phyloP scores from a whole-genome alignment of 352 stramenopile species.

The Globisporangium cystogenes region DNA sequence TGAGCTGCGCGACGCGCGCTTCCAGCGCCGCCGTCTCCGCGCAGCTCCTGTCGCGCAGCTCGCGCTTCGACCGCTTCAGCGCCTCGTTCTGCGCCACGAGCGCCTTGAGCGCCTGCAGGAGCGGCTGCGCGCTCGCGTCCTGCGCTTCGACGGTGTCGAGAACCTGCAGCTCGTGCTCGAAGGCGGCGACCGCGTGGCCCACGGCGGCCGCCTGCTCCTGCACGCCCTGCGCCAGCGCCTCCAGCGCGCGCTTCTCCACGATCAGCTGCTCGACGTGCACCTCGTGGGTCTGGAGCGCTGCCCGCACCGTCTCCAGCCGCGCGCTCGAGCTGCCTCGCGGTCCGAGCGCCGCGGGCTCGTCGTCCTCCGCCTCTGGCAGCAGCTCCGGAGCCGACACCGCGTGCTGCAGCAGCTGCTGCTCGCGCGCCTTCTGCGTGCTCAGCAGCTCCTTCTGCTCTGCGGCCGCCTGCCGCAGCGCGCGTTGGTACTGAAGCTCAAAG shows the following conservation, averaged over 20 bases:
- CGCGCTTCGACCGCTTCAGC: slow-evolving; percentile 45
- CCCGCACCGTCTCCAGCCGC: slow-evolving; percentile 6
- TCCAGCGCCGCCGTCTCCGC: slow-evolving; percentile 34
- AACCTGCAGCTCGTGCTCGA: slow-evolving; percentile 34
- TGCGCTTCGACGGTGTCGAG: slow-evolving; percentile 29
- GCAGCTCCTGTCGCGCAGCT: slow-evolving; percentile 39
- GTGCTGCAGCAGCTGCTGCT: slow-evolving; percentile 43
- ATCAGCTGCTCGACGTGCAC: slow-evolving; percentile 34
- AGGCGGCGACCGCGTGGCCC: slow-evolving; percentile 19
- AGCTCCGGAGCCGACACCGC: slow-evolving; percentile 36
- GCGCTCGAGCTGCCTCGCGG: neutral
- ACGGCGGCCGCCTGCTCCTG: slow-evolving; percentile 20
- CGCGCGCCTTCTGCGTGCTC: slow-evolving; percentile 31
- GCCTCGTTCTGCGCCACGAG: slow-evolving; percentile 46
- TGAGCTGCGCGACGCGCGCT: slow-evolving; percentile 33
- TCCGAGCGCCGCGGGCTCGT: neutral
- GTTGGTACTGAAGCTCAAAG: slow-evolving; percentile 69
- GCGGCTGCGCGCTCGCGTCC: slow-evolving; percentile 17
- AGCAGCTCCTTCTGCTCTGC: slow-evolving; percentile 40
- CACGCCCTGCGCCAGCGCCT: slow-evolving; percentile 22
- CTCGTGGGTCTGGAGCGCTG: slow-evolving; percentile 28
- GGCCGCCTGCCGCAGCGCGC: slow-evolving; percentile 38
- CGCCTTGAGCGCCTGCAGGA: slow-evolving; percentile 23
- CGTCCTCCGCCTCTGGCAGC: neutral
- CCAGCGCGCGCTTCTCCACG: slow-evolving; percentile 31